Evolutionary conservation across 129 eudicot species (phyloP), one percentile per base, ranked within the genome.

Genomic region (Flaveria brownii): DNA sequence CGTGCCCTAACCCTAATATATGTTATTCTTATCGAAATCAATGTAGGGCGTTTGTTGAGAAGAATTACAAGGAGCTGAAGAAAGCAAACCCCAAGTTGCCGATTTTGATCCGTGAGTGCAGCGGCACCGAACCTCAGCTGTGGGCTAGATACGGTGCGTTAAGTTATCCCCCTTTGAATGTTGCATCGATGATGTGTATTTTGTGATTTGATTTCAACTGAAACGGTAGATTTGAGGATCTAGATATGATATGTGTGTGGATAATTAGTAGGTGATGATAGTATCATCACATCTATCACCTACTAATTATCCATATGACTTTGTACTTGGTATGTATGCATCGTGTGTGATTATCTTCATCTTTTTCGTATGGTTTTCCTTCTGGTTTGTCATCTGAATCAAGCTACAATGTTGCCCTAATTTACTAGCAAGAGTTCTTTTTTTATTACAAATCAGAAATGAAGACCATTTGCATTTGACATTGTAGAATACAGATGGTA

Each of bases 101-200:
- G 0, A 93, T 93, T 17, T 47, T 93, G 81, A 93, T 93, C 80
- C 98, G 98, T 55, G 98, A 93, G 63, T 85, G 90, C 68, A 81
- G 88, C 55, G 90, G 90, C 3, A 82, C 89, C 76, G 91, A 88
- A 74, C 98, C 98, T 82, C 98, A 93, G 85, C 87, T 93, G 10
- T 93, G 98, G 98, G 98, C 98, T 0, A 85, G 98, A 88, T 93
- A 85, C 77, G 97, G 97, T 93, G 39, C 17, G 85, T 73, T 20
- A 20, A 20, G 22, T 20, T 47, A 28, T 72, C 17, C 52, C 6
- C 15, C 51, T 47, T 43, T 50, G 7, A 36, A 36, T 36, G 41
- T 50, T 50, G 15, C 20, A 50, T 50, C 56, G 17, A 15, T 50
- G n/a, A 15, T 50, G 5, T 15, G 0, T 50, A 5, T 14, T 50